Conservation (phyloP, 495 filamentous ascomycete species). For the Aspergillus bridgeri region DNA sequence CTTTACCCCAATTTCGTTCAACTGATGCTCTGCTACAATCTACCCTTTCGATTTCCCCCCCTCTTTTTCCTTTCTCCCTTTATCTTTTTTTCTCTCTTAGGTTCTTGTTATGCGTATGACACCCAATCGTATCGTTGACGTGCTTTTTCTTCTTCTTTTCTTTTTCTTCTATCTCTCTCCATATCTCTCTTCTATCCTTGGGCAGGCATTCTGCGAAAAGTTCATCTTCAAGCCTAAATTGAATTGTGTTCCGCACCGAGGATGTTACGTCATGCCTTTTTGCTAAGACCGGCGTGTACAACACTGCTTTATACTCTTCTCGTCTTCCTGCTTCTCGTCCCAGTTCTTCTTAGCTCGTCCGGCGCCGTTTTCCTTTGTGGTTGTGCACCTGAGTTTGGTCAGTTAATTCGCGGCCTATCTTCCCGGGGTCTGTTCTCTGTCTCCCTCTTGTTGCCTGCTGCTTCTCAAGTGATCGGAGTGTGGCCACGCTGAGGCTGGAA, state of each 20-base stretch:
- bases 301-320: constrained; percentile 23
- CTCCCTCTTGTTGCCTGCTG: constrained; percentile 2
- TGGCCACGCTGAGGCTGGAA: background rate
- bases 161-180: constrained; percentile 39
- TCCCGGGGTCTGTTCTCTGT: background rate
- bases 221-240: constrained; percentile 41
- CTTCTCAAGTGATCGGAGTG: background rate
- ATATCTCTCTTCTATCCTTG: constrained; percentile 43
- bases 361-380: constrained; percentile 13
- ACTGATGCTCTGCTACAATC: constrained; percentile 10
- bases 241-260: constrained; percentile 40
- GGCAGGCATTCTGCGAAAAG: constrained; percentile 52
- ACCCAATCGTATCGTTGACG: constrained; percentile 21
- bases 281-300: constrained; percentile 36
- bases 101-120: constrained; percentile 39
- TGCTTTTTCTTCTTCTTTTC: constrained; percentile 23
- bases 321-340: constrained; percentile 21
- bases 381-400: constrained; percentile 10
- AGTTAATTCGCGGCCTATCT: background rate
- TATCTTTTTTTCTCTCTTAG: constrained; percentile 23
- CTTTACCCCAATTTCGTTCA: constrained; percentile 6
- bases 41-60: constrained; percentile 13
- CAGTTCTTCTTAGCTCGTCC: constrained; percentile 25
- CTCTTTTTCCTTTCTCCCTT: constrained; percentile 16
- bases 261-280: constrained; percentile 32